Percentiles rank a stretch among this genome's conserved stretches.
Conservation (phyloP, 1,284 basidiomycete species). For the Ganoderma sinense region DNA sequence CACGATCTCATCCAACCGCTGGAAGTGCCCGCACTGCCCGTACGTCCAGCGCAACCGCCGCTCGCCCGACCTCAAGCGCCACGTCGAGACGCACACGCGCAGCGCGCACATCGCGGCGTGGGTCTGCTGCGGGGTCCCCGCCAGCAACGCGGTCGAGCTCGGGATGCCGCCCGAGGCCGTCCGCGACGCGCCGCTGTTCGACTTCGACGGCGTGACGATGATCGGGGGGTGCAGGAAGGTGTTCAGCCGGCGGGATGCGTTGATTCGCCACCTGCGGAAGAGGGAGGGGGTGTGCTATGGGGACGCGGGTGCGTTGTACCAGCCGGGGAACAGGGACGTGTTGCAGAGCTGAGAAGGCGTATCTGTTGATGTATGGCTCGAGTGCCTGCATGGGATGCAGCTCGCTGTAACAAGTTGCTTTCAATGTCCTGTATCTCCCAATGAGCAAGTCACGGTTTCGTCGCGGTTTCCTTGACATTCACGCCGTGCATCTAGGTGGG, state of each 20-base stretch:
- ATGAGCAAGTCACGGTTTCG: no score
- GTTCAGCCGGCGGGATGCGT: slow-evolving; percentile 63
- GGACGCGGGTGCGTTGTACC: slow-evolving; percentile 17
- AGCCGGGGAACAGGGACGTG: slow-evolving; percentile 2
- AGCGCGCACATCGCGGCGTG: slow-evolving; percentile 35
- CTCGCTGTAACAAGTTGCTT: neutral
- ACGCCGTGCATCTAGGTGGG: neutral
- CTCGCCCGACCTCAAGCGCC: slow-evolving; percentile 60
- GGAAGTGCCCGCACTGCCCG: slow-evolving; percentile 22
- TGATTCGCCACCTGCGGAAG: slow-evolving; percentile 62
- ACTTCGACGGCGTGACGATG: slow-evolving; percentile 29
- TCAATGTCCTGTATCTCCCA: no score
- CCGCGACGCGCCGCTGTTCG: neutral
- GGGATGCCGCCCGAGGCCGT: slow-evolving; percentile 4
- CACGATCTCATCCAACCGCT: neutral
- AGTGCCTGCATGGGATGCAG: neutral
- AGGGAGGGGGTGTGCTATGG: slow-evolving; percentile 51
- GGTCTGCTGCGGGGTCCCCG: slow-evolving; percentile 14
- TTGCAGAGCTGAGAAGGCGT: neutral
- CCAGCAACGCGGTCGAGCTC: neutral
- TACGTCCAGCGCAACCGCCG: slow-evolving; percentile 49
- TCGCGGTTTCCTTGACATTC: neutral
- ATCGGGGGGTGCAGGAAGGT: slow-evolving; percentile 55
- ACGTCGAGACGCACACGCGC: slow-evolving; percentile 58
- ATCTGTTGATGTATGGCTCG: neutral